These are phyloP conservation scores for Magnaporthales sp. DNA, from an alignment of 2,329 filamentous ascomycete species.

Conservation along the genomic window DNA sequence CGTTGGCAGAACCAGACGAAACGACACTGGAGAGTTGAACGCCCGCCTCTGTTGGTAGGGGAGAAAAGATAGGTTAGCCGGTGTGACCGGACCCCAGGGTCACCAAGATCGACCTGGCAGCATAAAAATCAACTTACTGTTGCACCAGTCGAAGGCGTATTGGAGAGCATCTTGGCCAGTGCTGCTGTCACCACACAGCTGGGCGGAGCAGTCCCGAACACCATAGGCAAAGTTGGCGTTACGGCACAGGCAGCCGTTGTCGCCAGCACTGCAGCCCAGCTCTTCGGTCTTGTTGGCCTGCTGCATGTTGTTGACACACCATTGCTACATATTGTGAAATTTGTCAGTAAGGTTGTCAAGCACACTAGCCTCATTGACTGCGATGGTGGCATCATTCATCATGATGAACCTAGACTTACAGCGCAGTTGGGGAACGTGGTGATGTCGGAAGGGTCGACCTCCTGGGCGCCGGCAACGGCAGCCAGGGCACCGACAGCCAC, in stretches of 20 bases:
- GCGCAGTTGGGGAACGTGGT: constrained; percentile 38
- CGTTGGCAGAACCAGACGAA: constrained; percentile 12
- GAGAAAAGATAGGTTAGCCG: not conserved
- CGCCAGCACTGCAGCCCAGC: constrained; percentile 34
- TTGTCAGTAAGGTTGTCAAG: not conserved
- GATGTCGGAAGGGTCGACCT: constrained; percentile 26
- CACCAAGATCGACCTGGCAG: not conserved
- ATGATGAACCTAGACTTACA: constrained; percentile 31
- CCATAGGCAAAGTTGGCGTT: constrained; percentile 38
- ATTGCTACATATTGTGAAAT: not conserved
- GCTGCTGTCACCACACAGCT: constrained; percentile 27
- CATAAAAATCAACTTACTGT: constrained; percentile 14
- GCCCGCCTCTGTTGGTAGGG: not conserved
- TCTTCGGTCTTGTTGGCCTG: constrained; percentile 23
- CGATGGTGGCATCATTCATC: not conserved
- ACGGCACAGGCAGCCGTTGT: constrained; percentile 37
- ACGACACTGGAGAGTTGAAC: constrained; percentile 1
- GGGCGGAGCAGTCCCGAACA: constrained; percentile 39
- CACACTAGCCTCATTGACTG: not conserved
- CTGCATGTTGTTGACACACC: constrained; percentile 44
- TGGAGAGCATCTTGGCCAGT: constrained; percentile 27
- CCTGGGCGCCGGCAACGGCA: constrained; percentile 27
- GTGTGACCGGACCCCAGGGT: not conserved
- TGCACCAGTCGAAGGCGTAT: constrained; percentile 31
- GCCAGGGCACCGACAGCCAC: constrained; percentile 30